Base-by-base conservation (phyloP, 2,329 filamentous ascomycete genomes). In the Bipolaris victoriae region DNA sequence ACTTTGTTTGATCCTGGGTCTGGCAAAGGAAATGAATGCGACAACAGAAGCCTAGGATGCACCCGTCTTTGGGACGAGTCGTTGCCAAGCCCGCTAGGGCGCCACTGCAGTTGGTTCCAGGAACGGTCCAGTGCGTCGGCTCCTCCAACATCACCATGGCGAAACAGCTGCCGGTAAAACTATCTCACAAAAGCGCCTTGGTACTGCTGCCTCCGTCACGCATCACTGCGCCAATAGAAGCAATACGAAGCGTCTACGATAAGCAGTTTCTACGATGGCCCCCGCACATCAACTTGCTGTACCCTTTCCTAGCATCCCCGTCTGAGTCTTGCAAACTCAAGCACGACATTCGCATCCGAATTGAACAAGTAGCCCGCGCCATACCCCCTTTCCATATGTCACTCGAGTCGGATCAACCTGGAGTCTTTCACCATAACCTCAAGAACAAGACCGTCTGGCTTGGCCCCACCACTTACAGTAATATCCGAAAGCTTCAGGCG, bases 221-320 rank as follows among this genome's bases (percentile, higher is more conserved):
- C 20, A 68, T 73, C 15, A 48, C 58, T 31, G 46, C 64, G 15
- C 67, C 71, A 18, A 68, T 74, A 22, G 70, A 72, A 47, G 49
- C 55, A 15, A 53, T 72, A 7, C 67, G 72, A 37, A 55, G 63
- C 15, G 48, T 54, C 7, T 57, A 68, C 52, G 70, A 74, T 55
- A 67, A 60, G 46, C 62, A 70, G 31, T 72, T 67, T 55, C 51
- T 49, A 7, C 67, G 69, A 16, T 72, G 68, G 72, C 70, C 68
- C 24, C 65, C 71, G 7, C 70, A 74, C 43, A 70, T 72, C 47
- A 74, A 74, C 40, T 50, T 72, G 22, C 55, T 74, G 43, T 72
- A 72, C 49, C 70, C 69, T 11, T 74, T 73, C 47, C 59, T 72
- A 49, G 53, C 59, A 9, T 62, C 58, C 1, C 63, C 67, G 11